phyloP scores from a whole-genome alignment of 2,329 filamentous ascomycete genomes.

The Keithomyces neogunnii region DNA sequence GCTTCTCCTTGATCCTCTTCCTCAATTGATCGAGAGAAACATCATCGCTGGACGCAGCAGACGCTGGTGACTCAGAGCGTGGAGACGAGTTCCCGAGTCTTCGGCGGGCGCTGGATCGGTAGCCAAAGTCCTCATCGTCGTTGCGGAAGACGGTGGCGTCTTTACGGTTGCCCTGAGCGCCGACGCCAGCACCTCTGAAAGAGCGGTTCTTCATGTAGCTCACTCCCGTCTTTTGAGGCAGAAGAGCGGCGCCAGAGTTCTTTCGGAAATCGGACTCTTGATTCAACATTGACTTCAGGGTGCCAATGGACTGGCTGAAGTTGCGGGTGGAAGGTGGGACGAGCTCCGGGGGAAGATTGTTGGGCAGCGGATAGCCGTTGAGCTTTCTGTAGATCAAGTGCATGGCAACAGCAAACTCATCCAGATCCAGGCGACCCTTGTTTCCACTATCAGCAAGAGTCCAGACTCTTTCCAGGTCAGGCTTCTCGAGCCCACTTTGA shows the following conservation, averaged over 20 bases:
- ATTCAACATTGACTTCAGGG: constrained; percentile 81
- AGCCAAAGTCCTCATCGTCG: constrained; percentile 86
- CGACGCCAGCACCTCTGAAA: constrained; percentile 59
- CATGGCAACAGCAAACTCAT: constrained; percentile 98
- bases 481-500: constrained; percentile 86
- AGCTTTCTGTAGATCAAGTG: constrained; percentile 96
- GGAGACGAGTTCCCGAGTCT: constrained; percentile 74
- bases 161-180: constrained; percentile 59
- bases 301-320: constrained; percentile 84
- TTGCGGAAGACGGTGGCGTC: constrained; percentile 97
- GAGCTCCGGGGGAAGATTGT: constrained; percentile 79
- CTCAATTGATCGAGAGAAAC: constrained; percentile 76
- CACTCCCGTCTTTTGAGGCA: constrained; percentile 95
- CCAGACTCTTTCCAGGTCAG: constrained; percentile 88
- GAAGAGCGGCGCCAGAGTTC: constrained; percentile 77
- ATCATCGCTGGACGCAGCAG: constrained; percentile 67
- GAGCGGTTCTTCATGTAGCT: constrained; percentile 96
- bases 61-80: constrained; percentile 67
- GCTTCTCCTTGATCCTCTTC: constrained; percentile 90
- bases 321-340: constrained; percentile 92
- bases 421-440: constrained; percentile 86
- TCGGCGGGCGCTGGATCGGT: constrained; percentile 87
- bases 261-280: constrained; percentile 87
- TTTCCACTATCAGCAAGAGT: constrained; percentile 90
- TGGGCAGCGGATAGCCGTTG: constrained; percentile 89